A percentile compares a stretch with the other conserved stretches of the same genome.
These are phyloP conservation scores for Oryza longistaminata DNA, from an alignment of 176 grass and related monocot genomes.

Conservation along the genomic window DNA sequence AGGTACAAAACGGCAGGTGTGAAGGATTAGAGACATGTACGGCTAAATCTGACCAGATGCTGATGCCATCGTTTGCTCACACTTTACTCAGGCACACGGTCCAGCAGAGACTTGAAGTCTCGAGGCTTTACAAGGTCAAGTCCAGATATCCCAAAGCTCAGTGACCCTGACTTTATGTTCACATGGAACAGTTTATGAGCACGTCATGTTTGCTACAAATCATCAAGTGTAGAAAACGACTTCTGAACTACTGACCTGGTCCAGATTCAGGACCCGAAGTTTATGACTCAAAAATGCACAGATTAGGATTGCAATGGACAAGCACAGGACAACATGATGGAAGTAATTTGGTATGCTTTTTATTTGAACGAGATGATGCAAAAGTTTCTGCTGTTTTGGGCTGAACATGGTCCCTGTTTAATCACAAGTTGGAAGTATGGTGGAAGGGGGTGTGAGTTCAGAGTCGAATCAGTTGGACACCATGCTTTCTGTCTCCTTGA, in stretches of 20 bases:
- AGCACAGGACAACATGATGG: not conserved
- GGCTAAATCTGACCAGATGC: conserved; percentile 3
- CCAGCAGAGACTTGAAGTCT: conserved; percentile 33
- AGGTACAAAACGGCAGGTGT: not conserved
- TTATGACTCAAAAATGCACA: conserved; percentile 23
- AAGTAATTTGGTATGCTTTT: conserved; percentile 20
- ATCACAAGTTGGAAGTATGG: conserved; percentile 46
- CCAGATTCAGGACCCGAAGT: conserved; percentile 9
- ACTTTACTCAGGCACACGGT: not conserved
- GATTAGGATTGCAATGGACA: conserved; percentile 9
- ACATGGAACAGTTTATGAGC: conserved; percentile 15
- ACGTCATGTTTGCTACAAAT: not conserved
- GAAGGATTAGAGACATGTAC: not conserved
- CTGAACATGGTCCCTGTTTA: not conserved
- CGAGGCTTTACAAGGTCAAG: conserved; percentile 33
- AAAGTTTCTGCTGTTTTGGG: conserved; percentile 21
- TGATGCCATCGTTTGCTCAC: conserved; percentile 25
- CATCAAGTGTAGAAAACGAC: conserved; percentile 23
- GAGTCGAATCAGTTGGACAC: conserved; percentile 75
- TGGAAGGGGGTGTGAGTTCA: not conserved
- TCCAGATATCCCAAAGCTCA: conserved; percentile 15
- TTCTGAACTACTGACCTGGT: conserved; percentile 17
- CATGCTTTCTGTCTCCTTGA: conserved; percentile 93
- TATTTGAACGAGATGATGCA: conserved; percentile 42
- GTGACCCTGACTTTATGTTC: conserved; percentile 17